These are phyloP conservation scores for Hypomontagnella submonticulosa DNA, from an alignment of 495 filamentous ascomycete species.

Conservation along the genomic window DNA sequence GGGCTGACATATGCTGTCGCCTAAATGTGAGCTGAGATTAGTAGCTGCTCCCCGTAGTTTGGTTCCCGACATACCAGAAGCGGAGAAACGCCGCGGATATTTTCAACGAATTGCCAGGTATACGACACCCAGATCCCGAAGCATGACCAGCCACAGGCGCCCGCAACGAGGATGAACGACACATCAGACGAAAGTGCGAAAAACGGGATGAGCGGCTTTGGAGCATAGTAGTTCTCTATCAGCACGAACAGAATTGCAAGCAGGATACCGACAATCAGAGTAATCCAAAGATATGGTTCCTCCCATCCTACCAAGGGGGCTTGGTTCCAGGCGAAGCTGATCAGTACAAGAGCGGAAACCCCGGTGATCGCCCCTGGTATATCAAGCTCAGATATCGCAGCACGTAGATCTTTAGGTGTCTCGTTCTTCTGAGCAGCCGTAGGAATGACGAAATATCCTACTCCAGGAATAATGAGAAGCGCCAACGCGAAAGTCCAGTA, in stretches of 20 bases:
- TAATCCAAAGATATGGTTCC: constrained; percentile 59
- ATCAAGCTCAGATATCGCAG: constrained; percentile 55
- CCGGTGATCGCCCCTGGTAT: constrained; percentile 60
- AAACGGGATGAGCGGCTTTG: constrained; percentile 64
- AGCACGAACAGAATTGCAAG: constrained; percentile 60
- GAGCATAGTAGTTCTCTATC: constrained; percentile 55
- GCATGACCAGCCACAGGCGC: constrained; percentile 65
- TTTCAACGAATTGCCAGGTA: constrained; percentile 63
- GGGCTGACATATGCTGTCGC: constrained; percentile 39
- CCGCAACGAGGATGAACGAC: constrained; percentile 61
- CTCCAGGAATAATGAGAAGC: constrained; percentile 58
- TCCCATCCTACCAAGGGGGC: constrained; percentile 65
- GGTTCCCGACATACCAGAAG: constrained; percentile 57
- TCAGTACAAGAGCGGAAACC: constrained; percentile 62
- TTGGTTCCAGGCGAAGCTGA: constrained; percentile 70
- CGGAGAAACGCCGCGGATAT: constrained; percentile 57
- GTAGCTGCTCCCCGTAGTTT: constrained; percentile 30
- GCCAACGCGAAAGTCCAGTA: constrained; percentile 65
- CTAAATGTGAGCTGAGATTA: constrained; percentile 20
- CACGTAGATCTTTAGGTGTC: constrained; percentile 44
- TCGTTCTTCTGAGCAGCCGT: constrained; percentile 36
- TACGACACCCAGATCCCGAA: constrained; percentile 71
- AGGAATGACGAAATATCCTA: constrained; percentile 48
- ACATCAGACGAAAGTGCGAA: constrained; percentile 57
- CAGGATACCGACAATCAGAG: constrained; percentile 62